Conservation (phyloP, 371 early-diverging fungal species). For the Syncephalastrum contaminatum region DNA sequence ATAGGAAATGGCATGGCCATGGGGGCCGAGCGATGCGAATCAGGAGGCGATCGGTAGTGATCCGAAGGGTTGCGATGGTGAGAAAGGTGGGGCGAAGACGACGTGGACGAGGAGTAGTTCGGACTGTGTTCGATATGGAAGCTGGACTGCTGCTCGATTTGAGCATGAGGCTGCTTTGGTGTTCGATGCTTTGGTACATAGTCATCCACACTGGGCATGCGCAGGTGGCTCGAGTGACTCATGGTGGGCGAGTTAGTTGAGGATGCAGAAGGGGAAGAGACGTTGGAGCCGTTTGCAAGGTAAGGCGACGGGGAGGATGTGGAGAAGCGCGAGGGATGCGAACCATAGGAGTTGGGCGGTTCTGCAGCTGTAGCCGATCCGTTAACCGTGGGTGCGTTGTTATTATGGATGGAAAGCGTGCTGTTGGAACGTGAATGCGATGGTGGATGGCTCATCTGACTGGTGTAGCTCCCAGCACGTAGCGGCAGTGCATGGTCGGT, state of each 20-base stretch:
- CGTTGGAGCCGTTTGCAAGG: no score
- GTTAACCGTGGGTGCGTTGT: no score
- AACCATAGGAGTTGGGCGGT: no score
- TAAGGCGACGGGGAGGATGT: slow-evolving; percentile 2
- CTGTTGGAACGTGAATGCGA: no score
- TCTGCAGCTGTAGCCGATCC: no score
- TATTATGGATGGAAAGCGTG: no score
- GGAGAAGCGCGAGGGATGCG: neutral
- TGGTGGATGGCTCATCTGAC: no score
- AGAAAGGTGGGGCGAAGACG: slow-evolving; percentile 2
- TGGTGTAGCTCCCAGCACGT: no score
- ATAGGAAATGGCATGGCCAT: slow-evolving; percentile 7
- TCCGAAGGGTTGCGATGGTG: neutral
- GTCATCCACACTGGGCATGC: slow-evolving; percentile 4
- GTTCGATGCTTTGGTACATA: slow-evolving; percentile 4
- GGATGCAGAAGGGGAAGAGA: neutral
- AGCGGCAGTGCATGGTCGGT: neutral
- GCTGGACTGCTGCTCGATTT: neutral
- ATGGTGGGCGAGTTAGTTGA: no score
- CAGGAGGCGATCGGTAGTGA: neutral
- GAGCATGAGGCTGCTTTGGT: neutral
- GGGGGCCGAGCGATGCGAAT: neutral
- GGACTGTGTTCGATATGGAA: neutral
- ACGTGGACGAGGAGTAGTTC: slow-evolving; percentile 1
- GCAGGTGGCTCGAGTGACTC: neutral